phyloP scores from a whole-genome alignment of 2,329 filamentous ascomycete species.

The Drechmeria coniospora region DNA sequence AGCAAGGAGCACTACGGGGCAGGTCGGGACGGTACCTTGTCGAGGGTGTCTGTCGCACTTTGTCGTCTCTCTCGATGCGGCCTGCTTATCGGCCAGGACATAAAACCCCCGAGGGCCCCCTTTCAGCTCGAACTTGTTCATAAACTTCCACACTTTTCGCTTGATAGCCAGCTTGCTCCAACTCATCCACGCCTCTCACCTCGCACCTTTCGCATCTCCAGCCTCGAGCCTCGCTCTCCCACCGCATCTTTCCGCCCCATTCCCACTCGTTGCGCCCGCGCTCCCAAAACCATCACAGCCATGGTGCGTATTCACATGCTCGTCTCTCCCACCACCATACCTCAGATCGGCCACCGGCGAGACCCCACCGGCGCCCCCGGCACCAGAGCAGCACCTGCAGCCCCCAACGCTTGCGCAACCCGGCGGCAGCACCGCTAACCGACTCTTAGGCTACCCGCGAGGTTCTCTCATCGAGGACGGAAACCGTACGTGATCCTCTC shows the following conservation, averaged over 20 bases:
- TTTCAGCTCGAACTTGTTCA: background rate
- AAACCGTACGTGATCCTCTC: constrained; percentile 15
- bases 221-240: background rate
- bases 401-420: background rate
- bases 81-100: constrained; percentile 4
- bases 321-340: background rate
- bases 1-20: background rate
- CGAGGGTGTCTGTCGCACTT: background rate
- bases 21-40: background rate
- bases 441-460: constrained; percentile 11
- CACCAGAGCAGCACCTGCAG: background rate
- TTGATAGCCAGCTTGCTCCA: constrained; percentile 2
- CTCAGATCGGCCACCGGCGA: background rate
- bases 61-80: constrained; percentile 1
- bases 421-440: constrained; percentile 4
- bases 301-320: constrained; percentile 8
- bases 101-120: constrained; percentile 9
- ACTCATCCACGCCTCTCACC: too few species aligned
- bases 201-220: background rate
- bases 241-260: constrained; percentile 1
- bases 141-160: constrained; percentile 1
- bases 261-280: constrained; percentile 1
- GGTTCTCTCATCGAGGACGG: constrained; percentile 14
- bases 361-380: background rate
- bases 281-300: constrained; percentile 5